Evolutionary conservation across 352 stramenopile genomes (phyloP).

Genomic region (Aphanomyces stellatus): DNA sequence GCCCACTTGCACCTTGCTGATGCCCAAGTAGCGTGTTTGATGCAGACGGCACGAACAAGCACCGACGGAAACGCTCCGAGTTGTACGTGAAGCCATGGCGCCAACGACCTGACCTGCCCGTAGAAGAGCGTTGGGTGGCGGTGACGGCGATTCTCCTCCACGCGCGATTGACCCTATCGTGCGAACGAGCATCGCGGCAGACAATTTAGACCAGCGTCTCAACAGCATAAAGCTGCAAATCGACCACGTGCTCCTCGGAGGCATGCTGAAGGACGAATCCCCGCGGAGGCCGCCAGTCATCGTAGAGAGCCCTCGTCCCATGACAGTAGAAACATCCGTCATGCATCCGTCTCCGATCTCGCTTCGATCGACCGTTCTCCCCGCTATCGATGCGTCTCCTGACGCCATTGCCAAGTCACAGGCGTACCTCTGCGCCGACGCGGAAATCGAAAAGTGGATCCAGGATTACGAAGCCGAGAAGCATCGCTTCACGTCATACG

Average conservation of each 20-base stretch:
- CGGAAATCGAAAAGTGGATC: slow-evolving; percentile 50
- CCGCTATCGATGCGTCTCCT: background rate
- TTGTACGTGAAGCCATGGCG: background rate
- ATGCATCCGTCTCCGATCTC: slow-evolving; percentile 2
- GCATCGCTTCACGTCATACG: slow-evolving; percentile 58
- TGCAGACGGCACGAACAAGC: background rate
- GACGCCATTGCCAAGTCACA: slow-evolving; percentile 5
- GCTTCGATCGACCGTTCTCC: slow-evolving; percentile 5
- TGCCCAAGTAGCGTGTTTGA: background rate
- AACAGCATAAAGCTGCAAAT: slow-evolving; percentile 16
- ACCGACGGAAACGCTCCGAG: slow-evolving; percentile 1
- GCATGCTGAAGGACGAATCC: background rate
- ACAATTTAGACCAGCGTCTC: slow-evolving; percentile 11
- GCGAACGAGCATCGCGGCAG: slow-evolving; percentile 10
- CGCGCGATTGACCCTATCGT: slow-evolving; percentile 6
- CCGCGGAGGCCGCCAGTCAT: no score
- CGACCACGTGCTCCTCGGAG: slow-evolving; percentile 16
- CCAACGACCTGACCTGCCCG: no score
- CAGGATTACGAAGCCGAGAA: slow-evolving; percentile 57
- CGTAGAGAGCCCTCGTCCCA: slow-evolving; percentile 1
- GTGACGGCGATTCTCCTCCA: background rate
- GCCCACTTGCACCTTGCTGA: no score
- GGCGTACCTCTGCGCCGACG: slow-evolving; percentile 14
- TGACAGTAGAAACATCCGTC: slow-evolving; percentile 4
- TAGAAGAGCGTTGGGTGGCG: no score